Conservation (phyloP, 129 eudicot species). For the Kitagawia praeruptora region DNA sequence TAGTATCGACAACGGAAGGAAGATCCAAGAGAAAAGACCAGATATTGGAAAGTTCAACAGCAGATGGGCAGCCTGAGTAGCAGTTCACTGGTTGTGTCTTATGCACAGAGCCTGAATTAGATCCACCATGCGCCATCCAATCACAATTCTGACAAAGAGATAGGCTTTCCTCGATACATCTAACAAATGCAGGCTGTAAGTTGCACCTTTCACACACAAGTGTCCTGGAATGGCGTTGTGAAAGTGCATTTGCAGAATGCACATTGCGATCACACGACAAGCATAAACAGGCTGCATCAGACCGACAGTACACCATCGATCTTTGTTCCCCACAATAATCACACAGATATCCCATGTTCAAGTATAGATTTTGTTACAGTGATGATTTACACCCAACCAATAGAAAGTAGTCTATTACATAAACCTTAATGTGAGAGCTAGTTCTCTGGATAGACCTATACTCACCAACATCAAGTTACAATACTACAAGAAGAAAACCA, state of each 20-base stretch:
- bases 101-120: slow-evolving; percentile 36
- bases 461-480: not conserved
- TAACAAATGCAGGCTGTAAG: slow-evolving; percentile 55
- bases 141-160: slow-evolving; percentile 86
- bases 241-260: slow-evolving; percentile 91
- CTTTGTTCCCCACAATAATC: slow-evolving; percentile 82
- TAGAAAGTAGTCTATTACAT: not conserved
- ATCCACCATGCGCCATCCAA: slow-evolving; percentile 48
- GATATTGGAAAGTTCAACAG: slow-evolving; percentile 35
- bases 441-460: not conserved
- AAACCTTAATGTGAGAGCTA: not conserved
- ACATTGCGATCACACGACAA: slow-evolving; percentile 81
- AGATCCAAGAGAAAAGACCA: slow-evolving; percentile 45
- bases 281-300: slow-evolving; percentile 91
- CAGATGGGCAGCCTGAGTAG: slow-evolving; percentile 60
- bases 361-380: not conserved
- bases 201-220: slow-evolving; percentile 81
- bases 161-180: slow-evolving; percentile 66
- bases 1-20: slow-evolving; percentile 41
- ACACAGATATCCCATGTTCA: slow-evolving; percentile 54
- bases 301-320: slow-evolving; percentile 80
- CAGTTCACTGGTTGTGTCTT: slow-evolving; percentile 43
- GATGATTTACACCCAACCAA: not conserved
- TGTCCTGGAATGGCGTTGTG: slow-evolving; percentile 79
- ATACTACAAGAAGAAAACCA: slow-evolving; percentile 1